Evolutionary conservation across 1,284 basidiomycete genomes (phyloP), one percentile per base, ranked within the genome.

Genomic region (Quambalaria eucalypti): DNA sequence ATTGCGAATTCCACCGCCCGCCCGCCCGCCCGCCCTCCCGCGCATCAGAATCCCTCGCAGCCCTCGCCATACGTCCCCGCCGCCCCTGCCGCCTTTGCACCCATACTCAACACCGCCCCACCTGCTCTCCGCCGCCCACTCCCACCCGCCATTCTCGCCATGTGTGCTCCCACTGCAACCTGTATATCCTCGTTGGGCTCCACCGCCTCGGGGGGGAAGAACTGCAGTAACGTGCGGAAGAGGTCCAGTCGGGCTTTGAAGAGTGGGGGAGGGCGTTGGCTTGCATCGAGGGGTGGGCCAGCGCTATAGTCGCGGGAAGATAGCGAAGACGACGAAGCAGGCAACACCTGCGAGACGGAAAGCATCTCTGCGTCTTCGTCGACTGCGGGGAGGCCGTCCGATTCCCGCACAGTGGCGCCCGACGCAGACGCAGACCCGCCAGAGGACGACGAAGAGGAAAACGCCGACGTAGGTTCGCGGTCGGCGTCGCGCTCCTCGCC

Each of bases 161-260:
- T 8, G 9, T 8, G 9, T 8, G 31, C 31, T 8, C 31, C 16
- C 31, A 33, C 31, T 16, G 31, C 31, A 8, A 33, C 9, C 8
- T 65, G 60, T 28, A 77, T 47, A 19, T 74, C 64, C 23, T 64
- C 69, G 30, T 58, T 55, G 6, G 75, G 76, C 61, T 76, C 69
- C 23, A 65, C 53, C 23, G 64, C 52, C 21, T 62, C 55, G 0
- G 56, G 63, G 1, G 74, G 71, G 29, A 76, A 68, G 52, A 74
- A 76, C 31, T 60, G 62, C 19, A 68, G 51, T 33, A 76, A 48
- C 51, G 62, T 56, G 36, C 71, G 66, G 47, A 68, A 77, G 51
- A 76, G 57, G 21, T 31, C 28, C 12, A 60, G 67, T 19, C 76
- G 52, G 23, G 65, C 63, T 7, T 36, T 25, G 48, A 69, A 77